Evolutionary conservation across 2,329 filamentous ascomycete genomes (phyloP).

Genomic region (Arthrocladium fulminans): DNA sequence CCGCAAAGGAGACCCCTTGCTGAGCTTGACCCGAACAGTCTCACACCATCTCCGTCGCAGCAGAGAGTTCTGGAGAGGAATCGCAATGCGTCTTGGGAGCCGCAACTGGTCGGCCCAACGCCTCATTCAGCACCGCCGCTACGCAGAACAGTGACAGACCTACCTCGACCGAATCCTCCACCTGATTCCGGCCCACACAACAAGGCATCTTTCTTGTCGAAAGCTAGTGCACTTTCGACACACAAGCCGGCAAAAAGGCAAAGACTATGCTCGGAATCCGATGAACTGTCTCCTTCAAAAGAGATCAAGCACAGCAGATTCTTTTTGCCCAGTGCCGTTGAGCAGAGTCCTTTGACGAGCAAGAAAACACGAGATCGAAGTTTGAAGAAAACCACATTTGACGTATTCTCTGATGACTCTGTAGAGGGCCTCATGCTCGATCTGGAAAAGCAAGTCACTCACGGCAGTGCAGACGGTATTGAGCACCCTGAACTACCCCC

Average conservation of each 20-base stretch:
- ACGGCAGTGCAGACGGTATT: neutral
- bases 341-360: constrained; percentile 33
- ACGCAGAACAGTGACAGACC: constrained; percentile 26
- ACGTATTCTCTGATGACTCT: constrained; percentile 46
- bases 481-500: constrained; percentile 14
- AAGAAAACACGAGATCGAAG: constrained; percentile 32
- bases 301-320: constrained; percentile 40
- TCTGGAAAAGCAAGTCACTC: constrained; percentile 29
- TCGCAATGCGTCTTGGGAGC: constrained; percentile 46
- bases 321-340: constrained; percentile 30
- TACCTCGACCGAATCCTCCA: constrained; percentile 23
- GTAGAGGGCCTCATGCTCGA: constrained; percentile 42
- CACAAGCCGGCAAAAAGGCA: constrained; percentile 43
- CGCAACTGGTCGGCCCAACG: constrained; percentile 31
- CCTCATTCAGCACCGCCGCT: constrained; percentile 31
- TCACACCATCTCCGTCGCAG: constrained; percentile 59
- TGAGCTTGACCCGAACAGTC: constrained; percentile 59
- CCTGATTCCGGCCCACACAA: constrained; percentile 36
- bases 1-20: constrained; percentile 54
- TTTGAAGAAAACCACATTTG: constrained; percentile 36
- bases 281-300: constrained; percentile 28
- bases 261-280: constrained; percentile 42
- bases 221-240: constrained; percentile 32
- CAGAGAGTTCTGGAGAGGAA: constrained; percentile 50
- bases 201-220: constrained; percentile 32